phyloP scores from a whole-genome alignment of 2,329 filamentous ascomycete species.

The Ophiostoma montium region DNA sequence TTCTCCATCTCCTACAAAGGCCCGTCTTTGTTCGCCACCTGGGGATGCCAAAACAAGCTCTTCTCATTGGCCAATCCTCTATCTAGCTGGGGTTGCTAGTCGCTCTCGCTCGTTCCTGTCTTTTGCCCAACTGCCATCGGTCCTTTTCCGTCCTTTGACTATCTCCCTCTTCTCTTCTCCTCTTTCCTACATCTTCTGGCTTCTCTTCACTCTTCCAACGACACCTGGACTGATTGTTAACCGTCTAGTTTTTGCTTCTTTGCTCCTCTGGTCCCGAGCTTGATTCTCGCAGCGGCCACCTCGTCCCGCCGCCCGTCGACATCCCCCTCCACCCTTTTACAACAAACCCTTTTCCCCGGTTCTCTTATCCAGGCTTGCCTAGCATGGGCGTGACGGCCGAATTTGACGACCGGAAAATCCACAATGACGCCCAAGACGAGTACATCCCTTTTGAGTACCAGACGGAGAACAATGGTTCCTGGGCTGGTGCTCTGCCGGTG shows the following conservation, averaged over 20 bases:
- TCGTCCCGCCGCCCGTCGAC: neutral
- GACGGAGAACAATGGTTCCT: slow-evolving; percentile 69
- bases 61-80: slow-evolving; percentile 3
- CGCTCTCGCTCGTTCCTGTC: neutral
- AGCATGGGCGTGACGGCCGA: slow-evolving; percentile 54
- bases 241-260: neutral
- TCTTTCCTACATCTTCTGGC: no score
- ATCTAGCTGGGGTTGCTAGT: neutral
- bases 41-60: neutral
- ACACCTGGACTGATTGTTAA: neutral
- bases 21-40: slow-evolving; percentile 8
- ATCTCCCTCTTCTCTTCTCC: neutral
- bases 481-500: slow-evolving; percentile 89
- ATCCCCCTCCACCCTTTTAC: slow-evolving; percentile 11
- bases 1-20: neutral
- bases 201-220: neutral
- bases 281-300: neutral
- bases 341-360: neutral
- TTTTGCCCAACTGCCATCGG: neutral
- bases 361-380: slow-evolving; percentile 33
- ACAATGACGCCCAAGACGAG: slow-evolving; percentile 45
- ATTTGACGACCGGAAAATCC: slow-evolving; percentile 54
- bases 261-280: neutral
- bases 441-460: slow-evolving; percentile 74
- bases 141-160: neutral